Evolutionary conservation across 345 rosid genomes (phyloP).

Genomic region (Rubroshorea leprosula): DNA sequence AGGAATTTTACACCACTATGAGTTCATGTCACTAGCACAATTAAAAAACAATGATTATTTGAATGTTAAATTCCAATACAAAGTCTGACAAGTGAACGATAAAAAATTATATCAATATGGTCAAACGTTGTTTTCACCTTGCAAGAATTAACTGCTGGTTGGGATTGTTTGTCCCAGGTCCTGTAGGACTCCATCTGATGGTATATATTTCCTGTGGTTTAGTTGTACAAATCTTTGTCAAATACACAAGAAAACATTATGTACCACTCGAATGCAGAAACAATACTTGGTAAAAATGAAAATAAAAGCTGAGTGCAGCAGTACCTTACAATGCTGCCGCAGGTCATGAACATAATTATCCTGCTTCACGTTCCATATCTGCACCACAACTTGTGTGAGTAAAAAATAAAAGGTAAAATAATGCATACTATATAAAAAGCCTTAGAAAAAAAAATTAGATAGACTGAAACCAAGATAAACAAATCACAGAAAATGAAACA

Average conservation of each 20-base stretch:
- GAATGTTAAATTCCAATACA: no score
- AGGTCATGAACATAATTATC: slow-evolving; percentile 72
- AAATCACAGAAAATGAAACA: background rate
- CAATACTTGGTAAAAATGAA: background rate
- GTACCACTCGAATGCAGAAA: background rate
- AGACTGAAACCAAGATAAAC: background rate
- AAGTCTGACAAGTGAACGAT: no score
- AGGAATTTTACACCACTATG: no score
- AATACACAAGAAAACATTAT: background rate
- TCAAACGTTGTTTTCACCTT: slow-evolving; percentile 36
- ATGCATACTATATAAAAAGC: background rate
- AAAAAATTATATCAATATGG: background rate
- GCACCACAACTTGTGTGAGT: slow-evolving; percentile 17
- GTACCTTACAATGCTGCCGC: slow-evolving; percentile 68
- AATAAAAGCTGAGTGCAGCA: background rate
- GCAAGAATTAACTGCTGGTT: slow-evolving; percentile 84
- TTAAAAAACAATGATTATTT: no score
- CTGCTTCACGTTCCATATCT: slow-evolving; percentile 87
- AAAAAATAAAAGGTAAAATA: background rate
- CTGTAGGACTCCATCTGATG: slow-evolving; percentile 96
- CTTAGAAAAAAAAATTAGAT: background rate
- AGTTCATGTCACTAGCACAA: no score
- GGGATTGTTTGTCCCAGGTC: slow-evolving; percentile 86
- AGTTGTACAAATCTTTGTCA: background rate
- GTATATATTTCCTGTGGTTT: slow-evolving; percentile 73